These are phyloP conservation scores for Yamadazyma ubonensis DNA, from an alignment of 805 yeast genomes.

Conservation along the genomic window DNA sequence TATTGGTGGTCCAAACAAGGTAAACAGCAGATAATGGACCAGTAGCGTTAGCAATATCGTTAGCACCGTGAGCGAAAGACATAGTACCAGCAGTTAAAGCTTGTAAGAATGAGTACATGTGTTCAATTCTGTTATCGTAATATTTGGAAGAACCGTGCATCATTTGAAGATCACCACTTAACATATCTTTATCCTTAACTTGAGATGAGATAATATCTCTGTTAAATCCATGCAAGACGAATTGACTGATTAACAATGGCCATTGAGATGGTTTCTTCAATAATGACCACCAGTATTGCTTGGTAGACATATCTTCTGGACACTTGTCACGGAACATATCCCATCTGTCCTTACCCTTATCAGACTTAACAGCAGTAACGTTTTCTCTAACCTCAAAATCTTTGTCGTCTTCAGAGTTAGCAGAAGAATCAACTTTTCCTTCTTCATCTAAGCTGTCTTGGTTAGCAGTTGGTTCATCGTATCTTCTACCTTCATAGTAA, in stretches of 20 bases:
- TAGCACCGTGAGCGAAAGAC: slow-evolving; percentile 83
- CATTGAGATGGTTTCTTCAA: slow-evolving; percentile 50
- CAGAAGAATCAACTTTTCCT: slow-evolving; percentile 12
- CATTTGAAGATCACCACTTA: slow-evolving; percentile 46
- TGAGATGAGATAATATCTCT: slow-evolving; percentile 61
- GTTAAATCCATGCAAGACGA: slow-evolving; percentile 58
- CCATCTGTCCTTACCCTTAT: slow-evolving; percentile 1
- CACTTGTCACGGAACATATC: slow-evolving; percentile 8
- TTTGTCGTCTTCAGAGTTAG: slow-evolving; percentile 10
- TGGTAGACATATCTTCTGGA: slow-evolving; percentile 28
- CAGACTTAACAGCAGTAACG: slow-evolving; percentile 7
- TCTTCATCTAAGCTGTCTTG: slow-evolving; percentile 10
- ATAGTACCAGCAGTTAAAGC: slow-evolving; percentile 73
- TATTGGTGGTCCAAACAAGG: slow-evolving; percentile 56
- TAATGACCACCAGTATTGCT: slow-evolving; percentile 41
- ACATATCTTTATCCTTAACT: slow-evolving; percentile 32
- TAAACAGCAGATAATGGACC: slow-evolving; percentile 73
- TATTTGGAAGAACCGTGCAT: slow-evolving; percentile 61
- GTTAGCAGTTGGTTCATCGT: slow-evolving; percentile 13
- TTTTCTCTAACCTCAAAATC: slow-evolving; percentile 11
- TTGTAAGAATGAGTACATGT: slow-evolving; percentile 64
- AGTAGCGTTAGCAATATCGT: slow-evolving; percentile 75
- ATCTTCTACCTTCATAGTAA: slow-evolving; percentile 63
- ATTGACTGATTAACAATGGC: slow-evolving; percentile 45
- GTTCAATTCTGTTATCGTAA: slow-evolving; percentile 71